phyloP scores from a whole-genome alignment of 1,139 yeast species.

The Sporopachydermia cereana region DNA sequence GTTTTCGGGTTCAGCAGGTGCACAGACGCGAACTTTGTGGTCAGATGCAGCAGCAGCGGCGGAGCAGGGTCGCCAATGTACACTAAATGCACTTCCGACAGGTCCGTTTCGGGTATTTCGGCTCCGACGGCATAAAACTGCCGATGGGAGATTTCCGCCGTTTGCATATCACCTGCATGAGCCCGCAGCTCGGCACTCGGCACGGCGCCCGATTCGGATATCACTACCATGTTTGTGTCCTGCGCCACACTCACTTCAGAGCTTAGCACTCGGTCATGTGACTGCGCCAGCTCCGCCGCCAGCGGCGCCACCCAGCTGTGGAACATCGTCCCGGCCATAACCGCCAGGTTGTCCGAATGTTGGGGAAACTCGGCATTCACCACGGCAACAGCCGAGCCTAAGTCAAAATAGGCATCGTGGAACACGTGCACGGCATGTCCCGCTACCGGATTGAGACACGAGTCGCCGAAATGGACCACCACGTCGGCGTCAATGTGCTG shows the following conservation, averaged over 20 bases:
- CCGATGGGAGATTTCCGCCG: background rate
- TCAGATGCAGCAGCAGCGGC: conserved; percentile 63
- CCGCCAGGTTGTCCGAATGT: conserved; percentile 30
- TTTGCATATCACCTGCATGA: background rate
- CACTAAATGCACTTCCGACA: conserved; percentile 39
- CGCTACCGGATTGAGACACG: conserved; percentile 68
- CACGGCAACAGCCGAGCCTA: conserved; percentile 21
- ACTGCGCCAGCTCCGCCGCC: background rate
- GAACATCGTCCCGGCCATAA: conserved; percentile 46
- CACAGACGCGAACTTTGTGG: conserved; percentile 53
- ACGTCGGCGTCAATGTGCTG: conserved; percentile 81
- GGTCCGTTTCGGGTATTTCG: conserved; percentile 7
- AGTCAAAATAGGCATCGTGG: conserved; percentile 50
- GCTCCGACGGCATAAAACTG: background rate
- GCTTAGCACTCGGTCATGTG: background rate
- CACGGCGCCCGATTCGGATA: background rate
- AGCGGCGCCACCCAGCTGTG: background rate
- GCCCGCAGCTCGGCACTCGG: background rate
- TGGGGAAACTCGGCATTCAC: conserved; percentile 32
- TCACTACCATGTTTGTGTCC: background rate
- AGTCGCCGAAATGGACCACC: conserved; percentile 90
- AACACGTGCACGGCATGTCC: conserved; percentile 45
- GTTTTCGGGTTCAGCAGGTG: conserved; percentile 19
- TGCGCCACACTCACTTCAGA: background rate
- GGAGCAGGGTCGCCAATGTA: conserved; percentile 67